Percentiles rank a stretch among this genome's conserved stretches.
Conservation (phyloP, 805 yeast species). For the Yamadazyma olivae region DNA sequence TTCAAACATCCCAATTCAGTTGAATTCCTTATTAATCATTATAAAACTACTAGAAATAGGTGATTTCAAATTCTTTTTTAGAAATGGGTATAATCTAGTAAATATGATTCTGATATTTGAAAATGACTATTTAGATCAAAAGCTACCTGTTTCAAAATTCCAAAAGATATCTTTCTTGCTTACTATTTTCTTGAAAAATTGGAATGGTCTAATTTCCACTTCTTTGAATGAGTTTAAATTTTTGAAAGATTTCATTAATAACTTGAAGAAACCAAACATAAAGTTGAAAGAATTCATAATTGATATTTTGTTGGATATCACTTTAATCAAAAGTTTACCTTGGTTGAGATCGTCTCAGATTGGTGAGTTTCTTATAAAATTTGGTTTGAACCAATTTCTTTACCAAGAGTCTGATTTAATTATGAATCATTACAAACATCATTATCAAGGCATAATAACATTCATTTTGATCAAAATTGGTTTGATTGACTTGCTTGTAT, state of each 20-base stretch:
- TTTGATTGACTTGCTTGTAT: conserved; percentile 46
- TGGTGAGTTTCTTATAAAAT: conserved; percentile 17
- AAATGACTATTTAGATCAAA: conserved; percentile 45
- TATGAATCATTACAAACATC: conserved; percentile 41
- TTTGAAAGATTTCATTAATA: conserved; percentile 54
- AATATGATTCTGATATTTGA: conserved; percentile 61
- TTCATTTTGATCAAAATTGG: conserved; percentile 50
- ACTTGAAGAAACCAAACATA: conserved; percentile 59
- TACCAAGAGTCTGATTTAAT: conserved; percentile 6
- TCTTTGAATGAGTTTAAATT: conserved; percentile 55
- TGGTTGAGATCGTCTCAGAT: conserved; percentile 37
- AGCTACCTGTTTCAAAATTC: conserved; percentile 40
- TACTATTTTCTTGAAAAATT: conserved; percentile 58
- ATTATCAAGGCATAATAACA: conserved; percentile 62
- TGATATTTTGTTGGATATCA: conserved; percentile 67
- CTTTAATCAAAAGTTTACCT: conserved; percentile 57
- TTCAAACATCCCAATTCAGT: conserved; percentile 37
- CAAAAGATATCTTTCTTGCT: conserved; percentile 61
- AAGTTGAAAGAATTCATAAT: conserved; percentile 59
- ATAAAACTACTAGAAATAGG: conserved; percentile 58
- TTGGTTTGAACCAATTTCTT: conserved; percentile 3
- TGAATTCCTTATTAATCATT: conserved; percentile 30
- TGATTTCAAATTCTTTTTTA: conserved; percentile 47
- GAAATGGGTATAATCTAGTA: conserved; percentile 62
- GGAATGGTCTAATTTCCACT: conserved; percentile 73